A percentile compares a stretch with the other conserved stretches of the same genome.
These are phyloP conservation scores for Aspergillus mulundensis DNA, from an alignment of 495 filamentous ascomycete genomes.

Conservation along the genomic window DNA sequence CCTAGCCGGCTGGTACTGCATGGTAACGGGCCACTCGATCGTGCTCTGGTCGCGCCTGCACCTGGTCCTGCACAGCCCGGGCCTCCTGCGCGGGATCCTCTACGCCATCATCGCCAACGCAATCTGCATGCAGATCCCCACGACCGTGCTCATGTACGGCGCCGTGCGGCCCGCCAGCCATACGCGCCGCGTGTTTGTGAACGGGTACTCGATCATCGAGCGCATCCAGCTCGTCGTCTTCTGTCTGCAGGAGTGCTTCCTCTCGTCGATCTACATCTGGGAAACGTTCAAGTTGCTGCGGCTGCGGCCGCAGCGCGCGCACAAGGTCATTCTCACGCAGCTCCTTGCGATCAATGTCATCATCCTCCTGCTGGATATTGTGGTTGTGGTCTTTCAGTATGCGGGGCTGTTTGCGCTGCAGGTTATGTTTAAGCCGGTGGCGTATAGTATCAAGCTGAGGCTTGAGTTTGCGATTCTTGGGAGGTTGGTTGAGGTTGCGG, in stretches of 20 bases:
- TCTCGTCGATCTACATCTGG: slow-evolving; percentile 55
- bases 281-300: slow-evolving; percentile 44
- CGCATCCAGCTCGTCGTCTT: slow-evolving; percentile 51
- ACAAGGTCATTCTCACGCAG: slow-evolving; percentile 34
- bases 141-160: slow-evolving; percentile 37
- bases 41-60: slow-evolving; percentile 57
- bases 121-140: slow-evolving; percentile 45
- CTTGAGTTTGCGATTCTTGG: slow-evolving; percentile 53
- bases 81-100: slow-evolving; percentile 45
- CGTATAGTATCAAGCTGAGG: slow-evolving; percentile 52
- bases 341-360: slow-evolving; percentile 47
- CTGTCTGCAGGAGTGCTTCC: slow-evolving; percentile 51
- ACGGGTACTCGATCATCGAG: slow-evolving; percentile 48
- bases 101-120: slow-evolving; percentile 54
- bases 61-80: slow-evolving; percentile 46
- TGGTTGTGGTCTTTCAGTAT: slow-evolving; percentile 45
- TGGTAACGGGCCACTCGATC: slow-evolving; percentile 20
- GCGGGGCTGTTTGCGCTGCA: slow-evolving; percentile 44
- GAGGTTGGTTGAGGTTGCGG: slow-evolving; percentile 28
- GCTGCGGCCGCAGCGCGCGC: slow-evolving; percentile 20
- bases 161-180: not conserved
- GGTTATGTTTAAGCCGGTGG: slow-evolving; percentile 46
- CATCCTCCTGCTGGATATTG: slow-evolving; percentile 45
- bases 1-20: not conserved
- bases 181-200: not conserved